A percentile compares a stretch with the other conserved stretches of the same genome.
Evolutionary conservation across 75 land plant species (phyloP).

Genomic region (Ceratopteris richardii): DNA sequence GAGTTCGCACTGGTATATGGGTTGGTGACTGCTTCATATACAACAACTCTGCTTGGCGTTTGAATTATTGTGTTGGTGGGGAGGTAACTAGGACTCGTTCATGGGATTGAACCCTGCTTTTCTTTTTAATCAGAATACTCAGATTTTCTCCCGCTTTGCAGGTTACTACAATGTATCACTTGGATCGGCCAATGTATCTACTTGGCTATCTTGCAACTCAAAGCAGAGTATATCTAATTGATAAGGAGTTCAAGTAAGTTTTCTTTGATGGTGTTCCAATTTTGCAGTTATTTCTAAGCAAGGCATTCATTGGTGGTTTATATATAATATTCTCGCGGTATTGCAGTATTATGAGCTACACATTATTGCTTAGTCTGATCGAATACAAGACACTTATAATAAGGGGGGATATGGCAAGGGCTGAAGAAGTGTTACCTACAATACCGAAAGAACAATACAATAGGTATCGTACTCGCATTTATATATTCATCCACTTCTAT

Average conservation of each 20-base stretch:
- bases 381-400: slow-evolving; percentile 96
- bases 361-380: slow-evolving; percentile 83
- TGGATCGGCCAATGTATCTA: slow-evolving; percentile 98
- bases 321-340: not conserved
- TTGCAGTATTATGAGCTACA: slow-evolving; percentile 88
- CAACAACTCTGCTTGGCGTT: slow-evolving; percentile 89
- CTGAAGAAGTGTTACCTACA: slow-evolving; percentile 79
- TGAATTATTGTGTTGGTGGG: slow-evolving; percentile 98
- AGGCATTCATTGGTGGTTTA: too few relatives aligned
- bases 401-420: slow-evolving; percentile 85
- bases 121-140: not conserved
- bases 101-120: not conserved
- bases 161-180: slow-evolving; percentile 98
- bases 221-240: slow-evolving; percentile 90
- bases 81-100: slow-evolving; percentile 55
- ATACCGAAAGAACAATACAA: slow-evolving; percentile 93
- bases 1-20: slow-evolving; percentile 94
- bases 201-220: slow-evolving; percentile 91
- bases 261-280: too few relatives aligned
- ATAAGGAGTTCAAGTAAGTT: slow-evolving; percentile 97
- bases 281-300: too few relatives aligned
- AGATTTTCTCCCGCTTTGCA: slow-evolving; percentile 11
- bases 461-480: too few relatives aligned
- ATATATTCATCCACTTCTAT: too few relatives aligned
- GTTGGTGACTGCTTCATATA: slow-evolving; percentile 99